Base-by-base conservation (phyloP, 768 basidiomycete genomes). In the Podaxis rugospora region DNA sequence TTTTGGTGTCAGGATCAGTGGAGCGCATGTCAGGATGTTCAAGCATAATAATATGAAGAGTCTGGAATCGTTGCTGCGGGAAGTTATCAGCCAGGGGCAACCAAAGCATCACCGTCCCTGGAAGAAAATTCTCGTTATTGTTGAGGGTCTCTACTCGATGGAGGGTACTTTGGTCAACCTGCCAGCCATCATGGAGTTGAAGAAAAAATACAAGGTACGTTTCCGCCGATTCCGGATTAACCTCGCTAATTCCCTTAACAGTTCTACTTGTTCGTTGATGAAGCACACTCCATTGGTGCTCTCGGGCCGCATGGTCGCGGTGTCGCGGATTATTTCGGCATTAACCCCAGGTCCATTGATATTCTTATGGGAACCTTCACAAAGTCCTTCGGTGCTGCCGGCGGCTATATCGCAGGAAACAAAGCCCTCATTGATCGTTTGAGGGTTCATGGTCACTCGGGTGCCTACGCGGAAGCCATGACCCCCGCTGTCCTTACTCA, bases 321-420 rank as follows among this genome's bases (percentile, higher is more conserved):
- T 61, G 90, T 99, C 7, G 86, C 88, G 55, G 95, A 99, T 71
- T 99, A 96, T 76, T 99, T 96, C 72, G 85, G 84, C 51, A 76
- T 98, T 61, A 76, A 90, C 65, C 94, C 97, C 10, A 80, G 82
- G 2, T 80, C 80, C 6, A 83, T 98, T 64, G 97, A 99, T 69
- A 82, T 99, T 63, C 84, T 97, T 63, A 99, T 99, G 97, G 97
- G 97, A 52, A 99, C 97, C 0, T 97, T 99, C 73, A 99, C 96
- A 25, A 93, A 93, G 72, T 93, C 92, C 0, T 95, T 95, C 68
- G 93, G 93, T 57, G 91, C 94, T 0, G 90, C 95, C 0, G 96
- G 96, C 50, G 96, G 97, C 2, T 98, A 98, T 75, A 88, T 99
- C 63, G 83, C 95, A 3, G 95, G 95, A 5, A 85, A 76, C 66